Percentiles rank a stretch among this genome's conserved stretches.
Evolutionary conservation across 441 rosid genomes (phyloP).

Genomic region (Gossypium laxum): DNA sequence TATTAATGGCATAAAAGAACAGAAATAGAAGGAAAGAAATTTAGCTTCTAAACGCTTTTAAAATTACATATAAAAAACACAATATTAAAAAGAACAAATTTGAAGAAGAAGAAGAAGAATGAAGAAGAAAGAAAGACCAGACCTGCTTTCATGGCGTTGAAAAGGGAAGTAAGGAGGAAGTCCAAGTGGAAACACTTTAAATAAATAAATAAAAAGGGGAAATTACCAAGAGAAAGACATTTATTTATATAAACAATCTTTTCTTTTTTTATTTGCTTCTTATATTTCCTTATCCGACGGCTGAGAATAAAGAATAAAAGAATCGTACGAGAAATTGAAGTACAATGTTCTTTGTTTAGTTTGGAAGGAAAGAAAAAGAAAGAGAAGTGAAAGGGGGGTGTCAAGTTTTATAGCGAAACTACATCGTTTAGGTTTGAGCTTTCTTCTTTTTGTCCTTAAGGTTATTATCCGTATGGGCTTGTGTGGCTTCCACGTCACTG

Average conservation of each 20-base stretch:
- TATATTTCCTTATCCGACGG: neutral
- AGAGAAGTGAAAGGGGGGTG: neutral
- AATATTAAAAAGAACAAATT: neutral
- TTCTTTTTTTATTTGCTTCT: neutral
- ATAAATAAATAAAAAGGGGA: neutral
- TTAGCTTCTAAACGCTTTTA: neutral
- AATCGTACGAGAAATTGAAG: neutral
- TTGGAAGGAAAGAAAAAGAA: neutral
- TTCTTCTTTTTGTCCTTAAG: neutral
- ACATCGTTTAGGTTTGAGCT: neutral
- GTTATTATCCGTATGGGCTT: conserved; percentile 4
- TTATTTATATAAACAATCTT: neutral
- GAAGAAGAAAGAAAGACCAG: conserved; percentile 12
- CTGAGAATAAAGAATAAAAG: neutral
- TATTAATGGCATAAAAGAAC: neutral
- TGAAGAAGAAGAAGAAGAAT: neutral
- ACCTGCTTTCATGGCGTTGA: conserved; percentile 29
- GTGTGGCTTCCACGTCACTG: conserved; percentile 13
- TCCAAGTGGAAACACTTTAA: neutral
- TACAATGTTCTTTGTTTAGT: neutral
- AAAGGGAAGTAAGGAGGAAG: neutral
- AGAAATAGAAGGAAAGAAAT: neutral
- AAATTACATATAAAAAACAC: neutral
- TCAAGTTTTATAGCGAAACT: neutral
- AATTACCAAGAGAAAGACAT: neutral